phyloP scores from a whole-genome alignment of 2,329 filamentous ascomycete species.

The Fusarium algeriense region DNA sequence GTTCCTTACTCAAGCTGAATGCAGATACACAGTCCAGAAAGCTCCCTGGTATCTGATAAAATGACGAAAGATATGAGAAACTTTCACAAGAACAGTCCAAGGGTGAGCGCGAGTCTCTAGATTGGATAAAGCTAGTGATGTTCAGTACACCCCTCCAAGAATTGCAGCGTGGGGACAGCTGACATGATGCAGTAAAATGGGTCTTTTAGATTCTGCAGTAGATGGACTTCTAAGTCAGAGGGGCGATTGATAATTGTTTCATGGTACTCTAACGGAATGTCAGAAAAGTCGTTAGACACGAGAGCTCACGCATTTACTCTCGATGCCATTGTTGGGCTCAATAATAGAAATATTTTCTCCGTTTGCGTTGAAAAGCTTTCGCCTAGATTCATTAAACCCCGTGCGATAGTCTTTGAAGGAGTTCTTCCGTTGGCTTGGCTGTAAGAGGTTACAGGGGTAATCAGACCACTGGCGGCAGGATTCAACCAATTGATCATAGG shows the following conservation, averaged over 20 bases:
- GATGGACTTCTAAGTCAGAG: not conserved
- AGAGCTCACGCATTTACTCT: not conserved
- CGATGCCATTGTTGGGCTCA: not conserved
- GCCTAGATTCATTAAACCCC: not conserved
- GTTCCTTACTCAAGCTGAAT: not conserved
- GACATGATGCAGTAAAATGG: constrained; percentile 18
- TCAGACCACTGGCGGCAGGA: not conserved
- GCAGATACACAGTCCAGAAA: constrained; percentile 23
- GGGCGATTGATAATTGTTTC: not conserved
- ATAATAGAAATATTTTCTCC: not conserved
- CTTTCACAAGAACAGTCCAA: constrained; percentile 9
- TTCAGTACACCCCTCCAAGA: too few species aligned
- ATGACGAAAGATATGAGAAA: not conserved
- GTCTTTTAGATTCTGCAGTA: constrained; percentile 15
- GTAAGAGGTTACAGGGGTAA: not conserved
- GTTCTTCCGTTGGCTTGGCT: not conserved
- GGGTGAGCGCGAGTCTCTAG: constrained; percentile 6
- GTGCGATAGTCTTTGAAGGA: not conserved
- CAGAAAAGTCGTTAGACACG: too few species aligned
- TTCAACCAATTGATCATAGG: not conserved
- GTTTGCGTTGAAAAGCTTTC: not conserved
- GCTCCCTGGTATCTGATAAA: constrained; percentile 5
- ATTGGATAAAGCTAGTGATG: too few species aligned
- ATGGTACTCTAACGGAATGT: not conserved
- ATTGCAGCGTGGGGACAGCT: too few species aligned